Percentiles rank a stretch among this genome's conserved stretches.
These are phyloP conservation scores for Adansonia grandidieri DNA, from an alignment of 441 rosid genomes.

Conservation along the genomic window DNA sequence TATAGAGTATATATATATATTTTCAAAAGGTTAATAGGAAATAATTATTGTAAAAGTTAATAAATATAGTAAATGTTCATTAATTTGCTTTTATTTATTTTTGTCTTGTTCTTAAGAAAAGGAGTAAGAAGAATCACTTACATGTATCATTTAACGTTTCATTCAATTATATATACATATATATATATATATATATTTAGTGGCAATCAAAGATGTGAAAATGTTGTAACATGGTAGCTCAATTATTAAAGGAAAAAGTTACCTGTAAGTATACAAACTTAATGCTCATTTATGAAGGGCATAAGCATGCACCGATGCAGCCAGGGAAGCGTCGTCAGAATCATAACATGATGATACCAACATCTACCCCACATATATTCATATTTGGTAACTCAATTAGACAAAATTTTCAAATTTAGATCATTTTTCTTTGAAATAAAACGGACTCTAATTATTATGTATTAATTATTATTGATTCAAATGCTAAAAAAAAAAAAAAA, in stretches of 20 bases:
- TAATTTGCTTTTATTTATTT: background rate
- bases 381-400: background rate
- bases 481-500: too few relatives aligned
- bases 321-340: background rate
- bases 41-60: background rate
- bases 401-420: too few relatives aligned
- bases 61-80: slow-evolving; percentile 1
- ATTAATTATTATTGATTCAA: too few relatives aligned
- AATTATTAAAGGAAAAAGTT: background rate
- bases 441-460: too few relatives aligned
- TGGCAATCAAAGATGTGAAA: background rate
- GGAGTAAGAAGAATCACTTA: background rate
- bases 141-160: background rate
- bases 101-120: background rate
- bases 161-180: background rate
- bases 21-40: background rate
- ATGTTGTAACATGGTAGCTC: background rate
- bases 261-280: background rate
- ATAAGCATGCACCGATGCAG: background rate
- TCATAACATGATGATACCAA: background rate
- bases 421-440: too few relatives aligned
- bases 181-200: background rate
- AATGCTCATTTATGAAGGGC: background rate
- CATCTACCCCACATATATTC: background rate
- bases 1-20: background rate